phyloP scores from a whole-genome alignment of 140 eudicot genomes.

The Bidens hawaiensis region DNA sequence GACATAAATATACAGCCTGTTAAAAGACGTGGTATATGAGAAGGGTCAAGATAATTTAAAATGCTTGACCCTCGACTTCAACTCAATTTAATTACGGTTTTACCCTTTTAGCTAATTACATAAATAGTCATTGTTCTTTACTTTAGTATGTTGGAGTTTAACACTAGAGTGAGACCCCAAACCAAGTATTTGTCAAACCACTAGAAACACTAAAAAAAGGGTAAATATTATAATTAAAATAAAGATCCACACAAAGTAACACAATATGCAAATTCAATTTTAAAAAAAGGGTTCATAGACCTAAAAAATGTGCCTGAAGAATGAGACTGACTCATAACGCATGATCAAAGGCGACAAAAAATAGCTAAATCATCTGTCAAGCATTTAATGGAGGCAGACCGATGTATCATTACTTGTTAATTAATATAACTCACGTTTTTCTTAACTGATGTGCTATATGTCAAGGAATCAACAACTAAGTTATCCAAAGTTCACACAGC shows the following conservation, averaged over 20 bases:
- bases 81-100: background rate
- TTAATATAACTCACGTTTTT: too few relatives aligned
- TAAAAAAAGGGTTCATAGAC: too few relatives aligned
- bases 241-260: too few relatives aligned
- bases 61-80: background rate
- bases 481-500: background rate
- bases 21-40: background rate
- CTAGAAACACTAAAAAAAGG: background rate
- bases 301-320: too few relatives aligned
- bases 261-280: too few relatives aligned
- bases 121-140: too few relatives aligned
- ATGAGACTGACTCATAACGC: background rate
- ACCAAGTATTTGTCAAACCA: too few relatives aligned
- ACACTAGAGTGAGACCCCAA: too few relatives aligned
- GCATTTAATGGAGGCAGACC: background rate
- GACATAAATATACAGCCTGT: background rate
- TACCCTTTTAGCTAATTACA: too few relatives aligned
- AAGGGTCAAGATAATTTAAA: too few relatives aligned
- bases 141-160: too few relatives aligned
- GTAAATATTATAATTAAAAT: background rate
- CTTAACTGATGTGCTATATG: background rate
- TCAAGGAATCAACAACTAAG: slow-evolving; percentile 12
- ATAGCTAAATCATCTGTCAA: background rate
- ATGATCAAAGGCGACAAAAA: background rate
- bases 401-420: background rate